These are phyloP conservation scores for Polyporus arcularius DNA, from an alignment of 768 basidiomycete genomes.

Conservation along the genomic window DNA sequence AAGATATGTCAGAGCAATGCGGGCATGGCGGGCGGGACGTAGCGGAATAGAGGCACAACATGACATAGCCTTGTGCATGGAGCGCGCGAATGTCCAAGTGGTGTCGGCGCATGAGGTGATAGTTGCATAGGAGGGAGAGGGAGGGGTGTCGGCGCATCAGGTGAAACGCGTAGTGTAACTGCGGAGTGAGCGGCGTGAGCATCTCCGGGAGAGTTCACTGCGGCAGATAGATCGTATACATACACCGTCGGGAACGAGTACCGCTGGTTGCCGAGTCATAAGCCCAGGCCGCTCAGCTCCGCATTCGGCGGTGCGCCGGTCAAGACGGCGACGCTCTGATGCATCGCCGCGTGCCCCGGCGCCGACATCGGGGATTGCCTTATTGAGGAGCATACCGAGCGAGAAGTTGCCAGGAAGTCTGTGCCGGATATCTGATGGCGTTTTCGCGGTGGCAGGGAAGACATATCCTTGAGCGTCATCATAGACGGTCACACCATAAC, in stretches of 20 bases:
- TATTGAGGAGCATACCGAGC: constrained; percentile 22
- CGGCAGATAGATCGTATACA: neutral
- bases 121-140: neutral
- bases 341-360: constrained; percentile 8
- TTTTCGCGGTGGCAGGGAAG: constrained; percentile 28
- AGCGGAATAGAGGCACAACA: constrained; percentile 5
- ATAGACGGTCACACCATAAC: constrained; percentile 9
- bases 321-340: constrained; percentile 16
- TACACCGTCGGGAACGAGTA: neutral
- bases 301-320: constrained; percentile 14
- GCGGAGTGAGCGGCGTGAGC: neutral
- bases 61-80: constrained; percentile 21
- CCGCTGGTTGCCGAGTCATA: constrained; percentile 13
- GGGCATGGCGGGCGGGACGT: neutral
- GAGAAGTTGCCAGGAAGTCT: constrained; percentile 20
- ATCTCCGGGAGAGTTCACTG: neutral
- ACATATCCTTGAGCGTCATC: constrained; percentile 26
- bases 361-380: constrained; percentile 19
- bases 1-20: constrained; percentile 20
- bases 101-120: neutral
- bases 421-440: constrained; percentile 26
- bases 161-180: constrained; percentile 16
- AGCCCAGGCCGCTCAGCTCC: constrained; percentile 15
- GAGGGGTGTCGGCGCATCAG: constrained; percentile 8
- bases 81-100: constrained; percentile 9